Base-by-base conservation (phyloP, 805 yeast species). In the Kregervanrija delftensis region DNA sequence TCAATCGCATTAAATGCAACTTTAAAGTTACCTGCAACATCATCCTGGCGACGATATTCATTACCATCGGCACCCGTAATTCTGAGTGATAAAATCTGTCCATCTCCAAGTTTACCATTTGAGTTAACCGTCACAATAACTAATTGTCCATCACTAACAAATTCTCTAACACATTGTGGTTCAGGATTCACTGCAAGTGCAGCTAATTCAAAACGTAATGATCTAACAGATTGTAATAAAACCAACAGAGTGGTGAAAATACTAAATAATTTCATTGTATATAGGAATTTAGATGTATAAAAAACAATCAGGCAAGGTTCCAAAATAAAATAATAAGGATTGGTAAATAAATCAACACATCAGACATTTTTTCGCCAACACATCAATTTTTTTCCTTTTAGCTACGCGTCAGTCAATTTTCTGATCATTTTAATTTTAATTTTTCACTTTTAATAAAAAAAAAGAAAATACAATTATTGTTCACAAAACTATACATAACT, bases 111-210 rank as follows among this genome's bases (percentile, higher is more conserved):
- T 42, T 71, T 60, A 33, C 98, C 98, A 53, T 76, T 72, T 9
- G 95, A 76, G 48, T 78, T 75, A 56, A 88, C 76, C 52, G 82
- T 83, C 46, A 90, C 86, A 39, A 91, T 96, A 28, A 91, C 98
- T 53, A 90, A 67, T 61, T 87, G 91, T 46, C 88, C 90, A 53
- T 80, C 85, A 40, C 76, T 69, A 44, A 86, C 95, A 60, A 91
- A 91, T 64, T 93, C 97, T 63, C 99, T 86, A 52, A 93, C 76
- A 71, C 99, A 93, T 47, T 83, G 77, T 33, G 91, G 90, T 17
- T 64, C 63, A 3, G 58, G 59, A 33, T 52, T 55, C 35, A 50
- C 42, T 8, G 49, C 38, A 32, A 34, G 33, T 6, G 68, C 67
- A 17, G 60, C 59, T 11, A 64, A 48, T 36, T 64, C 68, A 34